These are phyloP conservation scores for Xylariales sp. DNA, from an alignment of 2,329 filamentous ascomycete genomes.

Conservation along the genomic window DNA sequence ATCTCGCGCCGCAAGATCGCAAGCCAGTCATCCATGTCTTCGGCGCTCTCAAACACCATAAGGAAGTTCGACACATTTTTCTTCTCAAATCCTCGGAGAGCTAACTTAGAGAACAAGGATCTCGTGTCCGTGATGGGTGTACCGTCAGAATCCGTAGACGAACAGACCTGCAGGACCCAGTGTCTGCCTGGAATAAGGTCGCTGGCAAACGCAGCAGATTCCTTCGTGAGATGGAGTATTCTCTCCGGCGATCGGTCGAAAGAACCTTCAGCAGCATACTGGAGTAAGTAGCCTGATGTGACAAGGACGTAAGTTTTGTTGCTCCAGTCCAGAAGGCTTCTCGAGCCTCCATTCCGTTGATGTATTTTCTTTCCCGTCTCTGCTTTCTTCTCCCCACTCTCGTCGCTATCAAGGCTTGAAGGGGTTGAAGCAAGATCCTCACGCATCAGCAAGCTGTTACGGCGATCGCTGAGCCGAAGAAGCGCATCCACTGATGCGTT, in stretches of 20 bases:
- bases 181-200: slow-evolving; percentile 76
- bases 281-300: slow-evolving; percentile 67
- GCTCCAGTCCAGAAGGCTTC: slow-evolving; percentile 57
- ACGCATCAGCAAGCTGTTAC: slow-evolving; percentile 33
- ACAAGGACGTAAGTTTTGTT: slow-evolving; percentile 70
- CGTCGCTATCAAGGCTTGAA: slow-evolving; percentile 22
- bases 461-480: slow-evolving; percentile 54
- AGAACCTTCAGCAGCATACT: slow-evolving; percentile 66
- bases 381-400: slow-evolving; percentile 27
- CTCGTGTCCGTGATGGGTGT: slow-evolving; percentile 44
- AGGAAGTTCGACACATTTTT: slow-evolving; percentile 60
- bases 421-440: slow-evolving; percentile 28
- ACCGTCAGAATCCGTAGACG: slow-evolving; percentile 57
- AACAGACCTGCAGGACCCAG: slow-evolving; percentile 74
- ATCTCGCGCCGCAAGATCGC: slow-evolving; percentile 64
- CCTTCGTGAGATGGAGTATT: slow-evolving; percentile 64
- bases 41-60: slow-evolving; percentile 66
- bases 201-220: slow-evolving; percentile 75
- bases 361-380: slow-evolving; percentile 42
- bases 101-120: slow-evolving; percentile 61
- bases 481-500: slow-evolving; percentile 65
- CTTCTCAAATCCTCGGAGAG: slow-evolving; percentile 53
- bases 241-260: slow-evolving; percentile 72
- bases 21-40: slow-evolving; percentile 76
- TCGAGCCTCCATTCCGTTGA: slow-evolving; percentile 37